These are phyloP conservation scores for Alternaria ethzedia DNA, from an alignment of 2,329 filamentous ascomycete genomes.

Conservation along the genomic window DNA sequence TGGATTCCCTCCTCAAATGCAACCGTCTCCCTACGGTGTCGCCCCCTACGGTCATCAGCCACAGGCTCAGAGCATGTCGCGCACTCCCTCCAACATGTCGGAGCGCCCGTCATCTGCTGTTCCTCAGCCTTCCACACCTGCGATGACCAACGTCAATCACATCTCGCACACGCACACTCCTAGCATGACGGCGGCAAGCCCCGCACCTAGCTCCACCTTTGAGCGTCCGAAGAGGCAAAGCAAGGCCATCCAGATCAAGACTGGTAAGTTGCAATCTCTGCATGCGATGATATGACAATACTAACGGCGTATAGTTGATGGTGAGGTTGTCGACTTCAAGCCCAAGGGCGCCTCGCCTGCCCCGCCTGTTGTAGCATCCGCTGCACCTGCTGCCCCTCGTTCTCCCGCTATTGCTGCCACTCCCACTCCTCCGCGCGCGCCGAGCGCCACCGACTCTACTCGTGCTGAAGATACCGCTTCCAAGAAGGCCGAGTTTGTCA, in stretches of 20 bases:
- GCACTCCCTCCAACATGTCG: constrained; percentile 62
- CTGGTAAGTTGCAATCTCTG: constrained; percentile 41
- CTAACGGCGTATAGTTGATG: constrained; percentile 76
- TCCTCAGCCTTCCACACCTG: constrained; percentile 65
- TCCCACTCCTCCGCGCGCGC: constrained; percentile 67
- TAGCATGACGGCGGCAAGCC: constrained; percentile 64
- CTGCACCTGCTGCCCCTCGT: constrained; percentile 59
- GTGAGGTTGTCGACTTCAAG: constrained; percentile 73
- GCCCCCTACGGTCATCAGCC: constrained; percentile 62
- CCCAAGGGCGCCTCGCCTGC: constrained; percentile 50
- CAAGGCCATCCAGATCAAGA: constrained; percentile 83
- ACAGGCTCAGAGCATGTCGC: constrained; percentile 69
- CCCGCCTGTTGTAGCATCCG: constrained; percentile 43
- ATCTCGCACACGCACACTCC: constrained; percentile 60
- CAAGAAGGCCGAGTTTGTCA: constrained; percentile 67
- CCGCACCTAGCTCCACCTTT: constrained; percentile 67
- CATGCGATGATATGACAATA: not conserved
- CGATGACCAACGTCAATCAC: constrained; percentile 50
- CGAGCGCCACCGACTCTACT: constrained; percentile 66
- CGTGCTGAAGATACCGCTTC: constrained; percentile 70
- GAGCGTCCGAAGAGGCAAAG: constrained; percentile 70
- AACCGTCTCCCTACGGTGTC: constrained; percentile 54
- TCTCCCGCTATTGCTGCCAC: constrained; percentile 75
- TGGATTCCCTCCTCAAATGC: constrained; percentile 54
- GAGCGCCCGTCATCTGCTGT: constrained; percentile 69